These are phyloP conservation scores for Eremomyces bilateralis DNA, from an alignment of 495 filamentous ascomycete species.

Conservation along the genomic window DNA sequence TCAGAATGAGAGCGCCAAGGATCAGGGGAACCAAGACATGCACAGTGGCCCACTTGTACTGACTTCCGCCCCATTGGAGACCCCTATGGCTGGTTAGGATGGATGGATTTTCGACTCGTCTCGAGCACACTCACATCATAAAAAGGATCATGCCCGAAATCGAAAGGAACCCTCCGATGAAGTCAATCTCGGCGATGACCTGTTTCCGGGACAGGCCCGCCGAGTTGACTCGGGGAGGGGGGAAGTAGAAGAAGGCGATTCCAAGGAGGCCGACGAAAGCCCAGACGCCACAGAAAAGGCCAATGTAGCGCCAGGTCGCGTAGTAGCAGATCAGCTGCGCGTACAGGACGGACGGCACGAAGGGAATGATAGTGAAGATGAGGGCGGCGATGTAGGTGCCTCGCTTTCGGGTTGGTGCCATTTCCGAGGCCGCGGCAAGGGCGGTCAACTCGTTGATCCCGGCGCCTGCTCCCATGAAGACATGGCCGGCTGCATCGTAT, in stretches of 20 bases:
- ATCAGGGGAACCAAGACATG: slow-evolving; percentile 39
- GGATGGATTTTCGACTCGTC: too few relatives aligned
- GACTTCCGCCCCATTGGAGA: slow-evolving; percentile 46
- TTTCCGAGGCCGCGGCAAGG: slow-evolving; percentile 42
- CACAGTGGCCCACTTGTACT: slow-evolving; percentile 35
- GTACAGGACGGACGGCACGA: slow-evolving; percentile 46
- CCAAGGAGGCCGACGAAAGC: slow-evolving; percentile 36
- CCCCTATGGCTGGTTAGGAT: too few relatives aligned
- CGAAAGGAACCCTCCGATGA: slow-evolving; percentile 41
- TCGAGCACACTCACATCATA: slow-evolving; percentile 40
- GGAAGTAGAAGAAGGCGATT: slow-evolving; percentile 44
- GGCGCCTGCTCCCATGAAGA: slow-evolving; percentile 37
- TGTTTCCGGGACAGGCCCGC: slow-evolving; percentile 26
- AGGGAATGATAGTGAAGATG: slow-evolving; percentile 47
- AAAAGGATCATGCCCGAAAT: slow-evolving; percentile 41
- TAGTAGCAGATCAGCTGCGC: slow-evolving; percentile 43
- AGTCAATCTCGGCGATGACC: slow-evolving; percentile 37
- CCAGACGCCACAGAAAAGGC: slow-evolving; percentile 38
- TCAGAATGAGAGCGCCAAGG: slow-evolving; percentile 29
- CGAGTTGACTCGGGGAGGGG: slow-evolving; percentile 37
- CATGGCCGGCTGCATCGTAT: slow-evolving; percentile 31
- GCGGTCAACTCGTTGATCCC: slow-evolving; percentile 45
- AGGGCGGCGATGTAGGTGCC: slow-evolving; percentile 48
- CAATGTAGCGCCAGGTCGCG: slow-evolving; percentile 41
- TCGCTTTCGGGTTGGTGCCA: slow-evolving; percentile 44